These are phyloP conservation scores for Magnusiomyces suaveolens DNA, from an alignment of 1,139 yeast genomes.

Conservation along the genomic window DNA sequence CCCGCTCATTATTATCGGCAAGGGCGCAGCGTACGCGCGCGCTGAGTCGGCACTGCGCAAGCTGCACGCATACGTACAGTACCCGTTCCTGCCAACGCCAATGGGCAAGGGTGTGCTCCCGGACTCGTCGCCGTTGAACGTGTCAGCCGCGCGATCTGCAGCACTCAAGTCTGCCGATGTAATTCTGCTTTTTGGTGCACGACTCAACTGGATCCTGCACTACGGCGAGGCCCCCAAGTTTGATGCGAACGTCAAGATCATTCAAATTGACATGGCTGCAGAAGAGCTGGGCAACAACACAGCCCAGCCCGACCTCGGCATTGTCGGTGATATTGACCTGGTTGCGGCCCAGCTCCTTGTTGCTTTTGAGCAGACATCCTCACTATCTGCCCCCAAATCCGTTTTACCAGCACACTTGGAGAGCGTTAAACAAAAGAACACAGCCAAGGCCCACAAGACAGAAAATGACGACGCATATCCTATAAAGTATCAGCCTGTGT, in stretches of 20 bases:
- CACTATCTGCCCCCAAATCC: conserved; percentile 10
- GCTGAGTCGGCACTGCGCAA: conserved; percentile 35
- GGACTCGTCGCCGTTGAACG: conserved; percentile 40
- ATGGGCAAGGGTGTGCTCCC: conserved; percentile 65
- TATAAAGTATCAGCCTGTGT: conserved; percentile 46
- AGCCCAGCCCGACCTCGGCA: conserved; percentile 33
- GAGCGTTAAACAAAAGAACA: conserved; percentile 33
- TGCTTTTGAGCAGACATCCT: conserved; percentile 21
- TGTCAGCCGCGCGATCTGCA: conserved; percentile 50
- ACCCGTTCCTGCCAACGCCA: conserved; percentile 58
- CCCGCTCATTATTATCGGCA: conserved; percentile 54
- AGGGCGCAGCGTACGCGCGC: conserved; percentile 46
- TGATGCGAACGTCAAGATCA: conserved; percentile 36
- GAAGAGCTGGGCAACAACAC: conserved; percentile 45
- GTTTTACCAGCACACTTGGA: conserved; percentile 25
- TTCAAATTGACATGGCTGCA: conserved; percentile 47
- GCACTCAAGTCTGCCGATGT: conserved; percentile 49
- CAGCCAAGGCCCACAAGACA: conserved; percentile 27
- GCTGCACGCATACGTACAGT: conserved; percentile 35
- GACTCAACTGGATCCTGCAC: conserved; percentile 61
- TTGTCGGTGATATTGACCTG: conserved; percentile 43
- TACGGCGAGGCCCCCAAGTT: conserved; percentile 50
- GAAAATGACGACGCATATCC: conserved; percentile 28
- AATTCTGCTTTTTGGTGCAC: conserved; percentile 48
- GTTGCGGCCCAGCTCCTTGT: conserved; percentile 34